Base-by-base conservation (phyloP, 2,329 filamentous ascomycete genomes). In the Aciculosporium take region DNA sequence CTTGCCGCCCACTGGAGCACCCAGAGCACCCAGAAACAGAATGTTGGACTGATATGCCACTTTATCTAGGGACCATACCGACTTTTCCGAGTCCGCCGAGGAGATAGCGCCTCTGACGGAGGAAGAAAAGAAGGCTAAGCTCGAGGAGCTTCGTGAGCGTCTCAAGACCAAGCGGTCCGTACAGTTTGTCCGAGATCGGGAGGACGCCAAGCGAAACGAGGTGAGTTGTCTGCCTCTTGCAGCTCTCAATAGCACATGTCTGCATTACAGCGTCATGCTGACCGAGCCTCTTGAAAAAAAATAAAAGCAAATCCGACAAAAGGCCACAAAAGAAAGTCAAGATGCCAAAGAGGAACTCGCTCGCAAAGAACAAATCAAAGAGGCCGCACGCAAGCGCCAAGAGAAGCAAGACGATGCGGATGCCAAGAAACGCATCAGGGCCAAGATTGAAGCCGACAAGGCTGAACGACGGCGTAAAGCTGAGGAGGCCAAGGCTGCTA, bases 391-490 rank as follows among this genome's bases (percentile, higher is more conserved):
- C 53, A 95, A 95, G 68, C 79, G 81, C 41, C 76, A 81, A 54
- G 91, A 98, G 66, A 95, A 95, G 67, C 66, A 75, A 32, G 85
- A 82, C 13, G 91, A 96, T 40, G 61, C 81, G 7, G 85, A 86
- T 33, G 89, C 86, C 9, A 91, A 89, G 69, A 84, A 81, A 62
- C 77, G 84, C 28, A 89, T 95, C 59, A 81, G 87, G 64, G 88
- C 86, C 43, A 88, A 88, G 71, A 94, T 98, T 49, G 88, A 91
- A 51, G 88, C 84, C 12, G 88, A 96, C 66, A 95, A 93, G 68
- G 83, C 85, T 51, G 87, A 89, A 54, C 79, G 91, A 41, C 79
- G 84, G 48, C 72, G 81, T 49, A 94, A 91, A 59, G 81, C 85
- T 3, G 91, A 94, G 55, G 70, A 77, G 43, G 84, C 86, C 52